Base-by-base conservation (phyloP, 2,329 filamentous ascomycete species). In the Rugonectria rugulosa region DNA sequence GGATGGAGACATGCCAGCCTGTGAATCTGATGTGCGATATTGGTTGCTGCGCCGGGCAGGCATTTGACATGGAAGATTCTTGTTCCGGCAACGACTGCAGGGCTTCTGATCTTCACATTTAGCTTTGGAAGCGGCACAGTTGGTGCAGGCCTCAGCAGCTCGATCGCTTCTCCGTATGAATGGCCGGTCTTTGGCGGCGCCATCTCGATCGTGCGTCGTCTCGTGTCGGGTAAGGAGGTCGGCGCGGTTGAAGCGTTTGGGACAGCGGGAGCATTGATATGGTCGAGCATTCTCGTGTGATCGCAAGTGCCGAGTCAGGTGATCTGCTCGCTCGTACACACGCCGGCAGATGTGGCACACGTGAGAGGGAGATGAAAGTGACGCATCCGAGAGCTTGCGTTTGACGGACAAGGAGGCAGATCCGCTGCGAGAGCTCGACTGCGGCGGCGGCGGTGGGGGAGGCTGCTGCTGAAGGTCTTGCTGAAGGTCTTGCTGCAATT, bases 61-160 rank as follows among this genome's bases (percentile, higher is more conserved):
- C 64, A 67, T 67, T 47, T 67, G 64, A 20, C 65, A 67, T 21
- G 56, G 45, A 29, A 67, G 52, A 21, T 62, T 66, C 55, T 67
- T 67, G 41, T 42, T 67, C 10, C 65, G 64, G 26, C 65, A 67
- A n/a, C 65, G 65, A 37, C 59, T 63, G 27, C 65, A 67, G 4
- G 65, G 65, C 34, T 67, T 67, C 45, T 67, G 65, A 21, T 67
- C 65, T 23, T 67, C 65, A 27, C 65, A 67, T 34, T 67, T 67
- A 12, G 65, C 65, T 31, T 67, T 67, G 34, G 65, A 67, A 12
- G 65, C 65, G 29, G 65, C 65, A 24, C 65, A 67, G 42, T 67
- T 67, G 23, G 67, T 47, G 38, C 65, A 67, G n/a, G 65, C 65
- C 51, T 67, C 65, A 17, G 65, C 65, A 3, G 65, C 65, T 10